Percentiles rank a stretch among this genome's conserved stretches.
Conservation (phyloP, 352 stramenopile species). For the Pythium sukuiense region DNA sequence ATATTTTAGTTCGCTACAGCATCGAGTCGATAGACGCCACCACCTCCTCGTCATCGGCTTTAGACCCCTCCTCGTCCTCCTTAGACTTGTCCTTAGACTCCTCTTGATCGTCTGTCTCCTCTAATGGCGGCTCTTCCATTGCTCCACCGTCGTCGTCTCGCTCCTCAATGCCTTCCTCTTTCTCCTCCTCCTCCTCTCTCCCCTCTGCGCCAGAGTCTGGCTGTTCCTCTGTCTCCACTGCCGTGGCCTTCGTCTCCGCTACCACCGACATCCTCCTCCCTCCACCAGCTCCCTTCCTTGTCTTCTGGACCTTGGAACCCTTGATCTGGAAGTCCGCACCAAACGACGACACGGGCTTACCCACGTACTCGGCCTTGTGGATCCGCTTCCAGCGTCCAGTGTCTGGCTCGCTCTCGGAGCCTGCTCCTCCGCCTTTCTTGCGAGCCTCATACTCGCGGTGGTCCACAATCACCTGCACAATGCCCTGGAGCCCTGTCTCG, state of each 20-base stretch:
- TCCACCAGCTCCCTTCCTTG: background rate
- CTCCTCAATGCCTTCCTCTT: background rate
- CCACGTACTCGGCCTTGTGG: conserved; percentile 60
- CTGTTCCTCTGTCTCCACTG: background rate
- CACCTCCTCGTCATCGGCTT: background rate
- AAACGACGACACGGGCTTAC: conserved; percentile 63
- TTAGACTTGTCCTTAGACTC: background rate
- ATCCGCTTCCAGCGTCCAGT: conserved; percentile 69
- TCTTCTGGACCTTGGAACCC: conserved; percentile 45
- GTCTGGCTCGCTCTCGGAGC: conserved; percentile 37
- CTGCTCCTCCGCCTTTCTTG: conserved; percentile 31
- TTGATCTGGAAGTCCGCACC: conserved; percentile 73
- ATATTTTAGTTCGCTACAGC: background rate
- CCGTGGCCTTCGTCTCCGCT: background rate
- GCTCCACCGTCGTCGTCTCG: background rate
- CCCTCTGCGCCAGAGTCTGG: background rate
- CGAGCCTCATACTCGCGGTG: conserved; percentile 64
- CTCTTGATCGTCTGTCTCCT: background rate
- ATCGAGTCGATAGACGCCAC: conserved; percentile 4
- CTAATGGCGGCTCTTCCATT: background rate
- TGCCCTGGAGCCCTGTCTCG: conserved; percentile 73
- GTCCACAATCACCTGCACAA: conserved; percentile 91
- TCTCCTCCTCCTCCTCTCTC: background rate
- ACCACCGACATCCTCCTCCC: background rate
- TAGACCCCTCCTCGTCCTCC: conserved; percentile 1